Evolutionary conservation across 768 basidiomycete genomes (phyloP).

Genomic region (Galerina marginata): DNA sequence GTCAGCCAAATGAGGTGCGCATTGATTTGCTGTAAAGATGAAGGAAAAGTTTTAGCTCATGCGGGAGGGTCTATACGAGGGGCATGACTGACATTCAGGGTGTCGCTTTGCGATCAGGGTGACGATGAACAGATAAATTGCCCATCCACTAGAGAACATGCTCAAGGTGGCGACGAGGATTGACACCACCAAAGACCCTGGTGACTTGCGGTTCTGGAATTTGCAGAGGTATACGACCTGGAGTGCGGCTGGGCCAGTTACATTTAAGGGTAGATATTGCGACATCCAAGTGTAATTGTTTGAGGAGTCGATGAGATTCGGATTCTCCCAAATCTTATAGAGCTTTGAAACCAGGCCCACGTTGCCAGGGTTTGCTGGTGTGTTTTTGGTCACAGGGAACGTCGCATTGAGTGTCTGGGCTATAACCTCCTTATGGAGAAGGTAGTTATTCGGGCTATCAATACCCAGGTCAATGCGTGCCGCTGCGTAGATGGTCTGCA

Average conservation of each 20-base stretch:
- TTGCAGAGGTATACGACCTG: constrained; percentile 27
- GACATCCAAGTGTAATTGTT: constrained; percentile 8
- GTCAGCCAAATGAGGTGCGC: constrained; percentile 5
- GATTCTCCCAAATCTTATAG: neutral
- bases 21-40: constrained; percentile 8
- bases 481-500: constrained; percentile 26
- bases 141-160: constrained; percentile 27
- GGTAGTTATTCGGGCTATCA: constrained; percentile 27
- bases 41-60: neutral
- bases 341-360: neutral
- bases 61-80: too few species aligned
- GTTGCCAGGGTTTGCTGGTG: constrained; percentile 5
- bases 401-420: constrained; percentile 4
- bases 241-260: constrained; percentile 19
- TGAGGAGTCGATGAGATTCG: neutral
- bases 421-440: constrained; percentile 18
- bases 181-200: constrained; percentile 19
- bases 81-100: neutral
- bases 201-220: constrained; percentile 16
- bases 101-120: neutral
- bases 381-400: constrained; percentile 10
- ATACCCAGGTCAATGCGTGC: constrained; percentile 30
- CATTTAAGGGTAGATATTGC: constrained; percentile 11
- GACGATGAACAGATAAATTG: constrained; percentile 14
- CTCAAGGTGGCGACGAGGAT: constrained; percentile 26